Evolutionary conservation across 139 green algal genomes (phyloP).

Genomic region (Chlamydomonas asymmetrica): DNA sequence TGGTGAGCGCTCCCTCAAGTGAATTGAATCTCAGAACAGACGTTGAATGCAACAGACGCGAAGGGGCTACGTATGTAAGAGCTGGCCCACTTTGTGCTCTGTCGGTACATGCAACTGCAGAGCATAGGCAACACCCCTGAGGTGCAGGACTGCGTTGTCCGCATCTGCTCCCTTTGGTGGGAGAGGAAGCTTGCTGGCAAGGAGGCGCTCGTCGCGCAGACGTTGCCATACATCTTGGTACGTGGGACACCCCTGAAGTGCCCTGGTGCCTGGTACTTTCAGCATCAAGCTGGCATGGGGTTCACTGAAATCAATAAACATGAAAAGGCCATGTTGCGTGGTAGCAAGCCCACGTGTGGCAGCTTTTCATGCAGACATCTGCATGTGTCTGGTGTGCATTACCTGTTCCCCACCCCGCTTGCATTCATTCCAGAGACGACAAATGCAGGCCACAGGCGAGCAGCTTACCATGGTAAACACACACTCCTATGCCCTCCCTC

Average conservation of each 20-base stretch:
- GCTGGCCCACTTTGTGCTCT: background rate
- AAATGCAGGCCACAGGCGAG: no score
- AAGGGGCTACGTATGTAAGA: background rate
- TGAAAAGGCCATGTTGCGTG: background rate
- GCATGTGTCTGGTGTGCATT: background rate
- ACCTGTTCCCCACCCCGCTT: background rate
- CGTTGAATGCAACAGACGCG: background rate
- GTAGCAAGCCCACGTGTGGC: background rate
- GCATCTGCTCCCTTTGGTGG: slow-evolving; percentile 79
- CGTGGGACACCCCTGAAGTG: background rate
- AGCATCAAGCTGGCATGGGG: background rate
- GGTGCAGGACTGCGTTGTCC: slow-evolving; percentile 67
- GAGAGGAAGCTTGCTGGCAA: slow-evolving; percentile 42
- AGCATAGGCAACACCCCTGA: slow-evolving; percentile 36
- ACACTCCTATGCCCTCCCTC: no score
- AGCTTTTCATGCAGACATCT: background rate
- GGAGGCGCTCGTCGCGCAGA: slow-evolving; percentile 66
- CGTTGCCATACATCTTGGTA: slow-evolving; percentile 74
- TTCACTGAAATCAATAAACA: background rate
- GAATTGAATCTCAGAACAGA: background rate
- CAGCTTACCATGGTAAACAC: no score
- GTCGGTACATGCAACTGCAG: slow-evolving; percentile 21
- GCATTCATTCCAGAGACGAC: no score
- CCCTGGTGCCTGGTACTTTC: no score
- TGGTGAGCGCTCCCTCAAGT: slow-evolving; percentile 35